Base-by-base conservation (phyloP, 352 stramenopile genomes). In the Phytophthora meadii region DNA sequence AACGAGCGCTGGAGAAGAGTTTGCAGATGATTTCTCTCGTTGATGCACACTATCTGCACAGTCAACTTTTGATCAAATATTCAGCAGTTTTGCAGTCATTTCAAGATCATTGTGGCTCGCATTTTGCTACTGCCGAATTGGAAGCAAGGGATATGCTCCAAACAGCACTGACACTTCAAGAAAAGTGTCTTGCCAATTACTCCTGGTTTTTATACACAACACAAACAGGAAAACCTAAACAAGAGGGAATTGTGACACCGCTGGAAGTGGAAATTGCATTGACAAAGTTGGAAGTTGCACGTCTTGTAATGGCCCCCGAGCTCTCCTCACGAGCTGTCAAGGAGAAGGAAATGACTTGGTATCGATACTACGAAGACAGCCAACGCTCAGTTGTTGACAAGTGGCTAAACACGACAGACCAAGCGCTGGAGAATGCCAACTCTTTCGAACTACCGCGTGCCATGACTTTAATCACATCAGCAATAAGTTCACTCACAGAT, bases 311-410 rank as follows among this genome's bases (percentile, higher is more conserved):
- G 10, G 44, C 25, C 1, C 36, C 77, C 0, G 77, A 87, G 25
- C 52, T 74, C 5, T 76, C 68, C 4, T 1, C 59, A 10, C 53
- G 17, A 1, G 59, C 76, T 0, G 53, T 91, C 4, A 50, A 71
- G 17, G 73, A 82, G 24, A 64, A 76, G 28, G 72, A 93, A 32
- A 89, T 93, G 81, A 91, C 77, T 5, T 90, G 79, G 82, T 91
- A 89, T 56, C 61, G 53, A 19, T 76, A 84, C 42, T 74, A 90
- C 27, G 61, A 73, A 56, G 61, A 83, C 14, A 72, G 72, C 5
- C 69, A 81, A 40, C 74, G 70, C 8, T 82, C 55, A 14, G 54
- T 93, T 4, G 76, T 93, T 15, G 82, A 92, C n/a, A 88, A 83
- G 50, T 95, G 84, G 87, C 68, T 95, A 1, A 69, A 72, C 9